Conservation (phyloP, 768 basidiomycete species). For the Jaapia argillacea region DNA sequence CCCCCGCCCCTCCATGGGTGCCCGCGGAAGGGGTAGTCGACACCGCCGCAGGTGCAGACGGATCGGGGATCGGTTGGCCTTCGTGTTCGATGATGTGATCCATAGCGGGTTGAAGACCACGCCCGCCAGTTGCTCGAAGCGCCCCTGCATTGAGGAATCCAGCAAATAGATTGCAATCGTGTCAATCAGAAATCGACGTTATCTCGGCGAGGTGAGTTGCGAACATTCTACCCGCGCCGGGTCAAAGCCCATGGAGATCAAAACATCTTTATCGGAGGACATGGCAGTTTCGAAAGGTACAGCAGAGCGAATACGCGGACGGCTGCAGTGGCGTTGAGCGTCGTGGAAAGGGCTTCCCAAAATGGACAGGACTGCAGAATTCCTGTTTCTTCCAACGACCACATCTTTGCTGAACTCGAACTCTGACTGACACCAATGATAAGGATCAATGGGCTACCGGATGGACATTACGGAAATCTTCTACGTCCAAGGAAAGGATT, state of each 20-base stretch:
- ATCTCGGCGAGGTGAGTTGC: conserved; percentile 16
- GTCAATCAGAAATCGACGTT: background rate
- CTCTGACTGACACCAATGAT: no score
- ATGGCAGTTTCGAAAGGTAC: no score
- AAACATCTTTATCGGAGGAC: conserved; percentile 57
- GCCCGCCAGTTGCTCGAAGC: conserved; percentile 68
- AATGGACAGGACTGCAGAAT: no score
- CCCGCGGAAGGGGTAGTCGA: conserved; percentile 13
- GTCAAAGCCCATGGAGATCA: conserved; percentile 86
- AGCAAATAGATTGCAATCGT: background rate
- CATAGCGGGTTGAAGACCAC: conserved; percentile 87
- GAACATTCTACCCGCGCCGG: conserved; percentile 75
- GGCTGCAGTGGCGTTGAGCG: no score
- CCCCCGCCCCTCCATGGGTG: conserved; percentile 9
- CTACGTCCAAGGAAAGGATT: no score
- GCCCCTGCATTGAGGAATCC: conserved; percentile 54
- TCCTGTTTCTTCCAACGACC: no score
- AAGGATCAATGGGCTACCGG: no score
- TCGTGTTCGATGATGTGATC: conserved; percentile 82
- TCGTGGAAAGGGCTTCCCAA: no score
- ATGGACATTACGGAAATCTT: no score
- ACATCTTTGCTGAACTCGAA: no score
- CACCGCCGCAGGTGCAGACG: conserved; percentile 19
- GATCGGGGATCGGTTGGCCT: conserved; percentile 61
- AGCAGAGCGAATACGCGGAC: no score